phyloP scores from a whole-genome alignment of 108 stramenopile genomes.

The Bacterosira constricta region DNA sequence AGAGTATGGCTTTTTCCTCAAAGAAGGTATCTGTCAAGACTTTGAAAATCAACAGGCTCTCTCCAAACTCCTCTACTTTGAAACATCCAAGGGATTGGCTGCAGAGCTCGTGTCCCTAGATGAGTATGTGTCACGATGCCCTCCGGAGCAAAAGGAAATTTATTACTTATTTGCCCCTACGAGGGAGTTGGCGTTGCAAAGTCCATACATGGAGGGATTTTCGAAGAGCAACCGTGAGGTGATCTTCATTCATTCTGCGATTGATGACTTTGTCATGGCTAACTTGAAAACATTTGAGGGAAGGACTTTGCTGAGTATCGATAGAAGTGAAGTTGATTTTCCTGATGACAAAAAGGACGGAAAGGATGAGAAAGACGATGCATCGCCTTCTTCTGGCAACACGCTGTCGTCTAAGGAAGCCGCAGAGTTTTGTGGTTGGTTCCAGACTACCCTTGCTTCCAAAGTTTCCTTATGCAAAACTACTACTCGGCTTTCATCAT shows the following conservation, averaged over 20 bases:
- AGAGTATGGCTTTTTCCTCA: constrained; percentile 95
- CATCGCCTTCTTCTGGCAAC: constrained; percentile 25
- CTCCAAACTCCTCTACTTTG: constrained; percentile 95
- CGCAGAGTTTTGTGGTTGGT: constrained; percentile 89
- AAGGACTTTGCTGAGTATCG: constrained; percentile 87
- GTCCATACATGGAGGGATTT: constrained; percentile 98
- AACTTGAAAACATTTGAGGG: constrained; percentile 91
- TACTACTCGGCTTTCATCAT: constrained; percentile 82
- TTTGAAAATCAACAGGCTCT: constrained; percentile 83
- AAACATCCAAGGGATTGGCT: constrained; percentile 80
- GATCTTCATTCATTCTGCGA: constrained; percentile 92
- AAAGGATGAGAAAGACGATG: constrained; percentile 39
- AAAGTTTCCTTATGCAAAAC: constrained; percentile 83
- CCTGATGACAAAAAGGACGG: constrained; percentile 47
- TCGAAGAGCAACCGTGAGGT: constrained; percentile 88
- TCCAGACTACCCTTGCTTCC: constrained; percentile 65
- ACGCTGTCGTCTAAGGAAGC: constrained; percentile 69
- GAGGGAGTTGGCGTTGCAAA: constrained; percentile 89
- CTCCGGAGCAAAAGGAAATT: constrained; percentile 96
- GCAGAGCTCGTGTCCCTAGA: constrained; percentile 91
- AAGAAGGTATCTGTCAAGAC: constrained; percentile 97
- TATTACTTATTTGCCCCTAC: constrained; percentile 97
- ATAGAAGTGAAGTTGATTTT: constrained; percentile 80
- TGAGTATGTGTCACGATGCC: constrained; percentile 93
- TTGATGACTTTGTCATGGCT: constrained; percentile 99